These are phyloP conservation scores for Colletotrichum limetticola DNA, from an alignment of 2,329 filamentous ascomycete genomes.

Conservation along the genomic window DNA sequence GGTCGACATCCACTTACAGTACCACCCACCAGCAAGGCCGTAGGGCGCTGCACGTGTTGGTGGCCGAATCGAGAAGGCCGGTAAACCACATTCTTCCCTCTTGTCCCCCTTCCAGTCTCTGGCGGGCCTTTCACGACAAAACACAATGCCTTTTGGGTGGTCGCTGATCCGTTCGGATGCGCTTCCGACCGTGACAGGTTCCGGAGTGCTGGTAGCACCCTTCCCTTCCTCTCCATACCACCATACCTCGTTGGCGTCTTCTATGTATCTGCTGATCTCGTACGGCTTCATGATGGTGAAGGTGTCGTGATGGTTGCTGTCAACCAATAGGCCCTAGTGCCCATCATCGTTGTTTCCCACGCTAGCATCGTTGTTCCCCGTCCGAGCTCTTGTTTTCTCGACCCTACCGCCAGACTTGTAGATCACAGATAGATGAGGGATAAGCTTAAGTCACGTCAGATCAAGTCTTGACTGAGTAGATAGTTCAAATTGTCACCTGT, in stretches of 20 bases:
- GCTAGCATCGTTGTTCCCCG: background rate
- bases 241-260: no score
- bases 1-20: background rate
- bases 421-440: background rate
- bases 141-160: background rate
- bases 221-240: background rate
- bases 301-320: background rate
- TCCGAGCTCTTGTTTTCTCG: background rate
- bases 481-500: no score
- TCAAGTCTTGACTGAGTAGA: background rate
- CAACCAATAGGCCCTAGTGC: background rate
- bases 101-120: background rate
- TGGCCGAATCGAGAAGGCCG: background rate
- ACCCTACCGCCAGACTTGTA: background rate
- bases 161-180: background rate
- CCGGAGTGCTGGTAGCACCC: background rate
- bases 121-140: background rate
- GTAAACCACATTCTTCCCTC: background rate
- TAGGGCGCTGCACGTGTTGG: slow-evolving; percentile 24
- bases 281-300: background rate
- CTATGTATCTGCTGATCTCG: background rate
- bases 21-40: background rate
- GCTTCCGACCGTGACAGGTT: background rate
- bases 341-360: background rate
- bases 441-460: background rate